These are phyloP conservation scores for Juglanconis juglandina DNA, from an alignment of 2,329 filamentous ascomycete species.

Conservation along the genomic window DNA sequence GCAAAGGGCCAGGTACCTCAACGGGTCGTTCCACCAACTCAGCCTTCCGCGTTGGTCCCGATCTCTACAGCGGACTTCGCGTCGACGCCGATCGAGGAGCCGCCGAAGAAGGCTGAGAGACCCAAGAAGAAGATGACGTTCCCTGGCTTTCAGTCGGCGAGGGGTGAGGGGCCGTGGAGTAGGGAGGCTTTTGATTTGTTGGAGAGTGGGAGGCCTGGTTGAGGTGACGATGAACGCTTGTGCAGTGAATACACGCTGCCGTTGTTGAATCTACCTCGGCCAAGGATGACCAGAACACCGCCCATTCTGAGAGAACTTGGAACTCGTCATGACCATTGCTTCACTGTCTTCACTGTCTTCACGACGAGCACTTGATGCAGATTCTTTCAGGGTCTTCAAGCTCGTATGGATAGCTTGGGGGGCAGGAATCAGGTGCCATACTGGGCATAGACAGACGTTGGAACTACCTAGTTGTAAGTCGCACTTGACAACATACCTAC, in stretches of 20 bases:
- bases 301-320: too few relatives aligned
- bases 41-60: slow-evolving; percentile 3
- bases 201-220: slow-evolving; percentile 53
- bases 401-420: too few relatives aligned
- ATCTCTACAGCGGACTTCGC: slow-evolving; percentile 20
- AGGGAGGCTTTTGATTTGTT: slow-evolving; percentile 66
- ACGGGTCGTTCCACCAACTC: slow-evolving; percentile 34
- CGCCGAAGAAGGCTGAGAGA: slow-evolving; percentile 16
- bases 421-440: neutral
- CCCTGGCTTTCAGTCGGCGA: slow-evolving; percentile 46
- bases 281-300: too few relatives aligned
- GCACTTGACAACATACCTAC: neutral
- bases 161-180: slow-evolving; percentile 62
- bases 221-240: neutral
- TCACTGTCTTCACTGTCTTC: neutral
- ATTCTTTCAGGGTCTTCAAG: too few relatives aligned
- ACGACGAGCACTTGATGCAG: neutral
- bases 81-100: slow-evolving; percentile 13
- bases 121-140: slow-evolving; percentile 29
- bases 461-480: neutral
- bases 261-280: too few relatives aligned
- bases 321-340: too few relatives aligned
- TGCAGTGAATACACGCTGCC: neutral
- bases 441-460: neutral
- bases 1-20: slow-evolving; percentile 47